Evolutionary conservation across 2,329 filamentous ascomycete genomes (phyloP).

Genomic region (Leptographium radiaticola): DNA sequence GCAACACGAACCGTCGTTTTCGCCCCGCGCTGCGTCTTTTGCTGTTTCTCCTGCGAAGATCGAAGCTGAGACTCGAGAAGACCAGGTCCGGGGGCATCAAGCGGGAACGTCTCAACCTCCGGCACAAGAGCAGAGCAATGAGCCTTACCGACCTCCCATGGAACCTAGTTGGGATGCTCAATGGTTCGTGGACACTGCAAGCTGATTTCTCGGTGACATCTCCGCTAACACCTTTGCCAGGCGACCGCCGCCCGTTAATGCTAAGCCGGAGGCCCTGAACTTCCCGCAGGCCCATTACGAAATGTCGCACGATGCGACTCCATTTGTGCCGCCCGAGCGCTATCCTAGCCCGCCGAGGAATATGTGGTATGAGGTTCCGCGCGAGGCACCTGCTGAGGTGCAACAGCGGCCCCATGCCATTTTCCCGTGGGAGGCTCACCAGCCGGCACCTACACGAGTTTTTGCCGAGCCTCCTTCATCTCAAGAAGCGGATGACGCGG

Average conservation of each 20-base stretch:
- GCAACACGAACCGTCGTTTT: constrained; percentile 5
- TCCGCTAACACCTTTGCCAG: constrained; percentile 24
- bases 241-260: constrained; percentile 49
- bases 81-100: constrained; percentile 20
- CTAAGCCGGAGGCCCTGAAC: constrained; percentile 73
- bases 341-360: constrained; percentile 76
- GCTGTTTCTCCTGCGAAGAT: constrained; percentile 26
- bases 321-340: constrained; percentile 62
- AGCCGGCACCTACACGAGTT: constrained; percentile 48
- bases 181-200: constrained; percentile 25
- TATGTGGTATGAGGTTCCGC: constrained; percentile 80
- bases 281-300: constrained; percentile 68
- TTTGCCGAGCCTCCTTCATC: constrained; percentile 39
- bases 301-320: constrained; percentile 64
- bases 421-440: constrained; percentile 80
- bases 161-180: constrained; percentile 38
- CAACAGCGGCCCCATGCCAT: constrained; percentile 51
- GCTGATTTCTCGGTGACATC: background rate
- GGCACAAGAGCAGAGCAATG: constrained; percentile 20
- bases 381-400: constrained; percentile 39
- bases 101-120: constrained; percentile 23
- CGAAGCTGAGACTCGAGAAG: constrained; percentile 33
- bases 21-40: constrained; percentile 20
- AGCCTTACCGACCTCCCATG: constrained; percentile 18
- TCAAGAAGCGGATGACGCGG: constrained; percentile 24